Evolutionary conservation across 2,329 filamentous ascomycete species (phyloP).

Genomic region (Teratosphaeria epicoccoides): DNA sequence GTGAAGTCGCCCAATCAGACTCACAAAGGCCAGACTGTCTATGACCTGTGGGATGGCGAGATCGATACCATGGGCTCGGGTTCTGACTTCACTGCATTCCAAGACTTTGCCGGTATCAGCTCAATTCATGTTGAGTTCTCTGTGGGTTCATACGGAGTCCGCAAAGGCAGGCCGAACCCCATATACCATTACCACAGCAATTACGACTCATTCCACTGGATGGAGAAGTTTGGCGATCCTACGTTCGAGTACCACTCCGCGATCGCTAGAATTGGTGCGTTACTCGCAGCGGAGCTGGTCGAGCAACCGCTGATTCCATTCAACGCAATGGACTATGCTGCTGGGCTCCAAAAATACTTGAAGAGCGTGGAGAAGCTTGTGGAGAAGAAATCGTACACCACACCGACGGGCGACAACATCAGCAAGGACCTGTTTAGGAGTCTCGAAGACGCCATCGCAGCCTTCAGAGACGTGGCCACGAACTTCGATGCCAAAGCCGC

Average conservation of each 20-base stretch:
- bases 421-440: conserved; percentile 32
- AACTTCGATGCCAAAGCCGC: conserved; percentile 43
- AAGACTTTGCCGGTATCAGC: conserved; percentile 42
- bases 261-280: conserved; percentile 36
- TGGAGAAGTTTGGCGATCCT: conserved; percentile 64
- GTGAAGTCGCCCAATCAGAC: conserved; percentile 64
- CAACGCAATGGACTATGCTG: conserved; percentile 38
- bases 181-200: conserved; percentile 74
- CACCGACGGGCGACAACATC: conserved; percentile 2
- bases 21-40: conserved; percentile 55
- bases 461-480: conserved; percentile 39
- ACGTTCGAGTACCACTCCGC: conserved; percentile 48
- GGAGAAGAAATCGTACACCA: conserved; percentile 1
- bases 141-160: conserved; percentile 9
- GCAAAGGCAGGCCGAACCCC: conserved; percentile 25
- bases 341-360: conserved; percentile 33
- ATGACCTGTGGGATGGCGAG: conserved; percentile 48
- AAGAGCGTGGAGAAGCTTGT: conserved; percentile 29
- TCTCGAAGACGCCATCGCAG: conserved; percentile 39
- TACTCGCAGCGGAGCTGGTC: conserved; percentile 36
- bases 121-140: conserved; percentile 39
- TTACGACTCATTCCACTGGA: conserved; percentile 78
- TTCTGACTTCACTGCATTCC: conserved; percentile 43
- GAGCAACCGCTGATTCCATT: conserved; percentile 39
- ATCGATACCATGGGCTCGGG: conserved; percentile 47